These are phyloP conservation scores for Coniferiporia sulphurascens DNA, from an alignment of 1,284 basidiomycete species.

Conservation along the genomic window DNA sequence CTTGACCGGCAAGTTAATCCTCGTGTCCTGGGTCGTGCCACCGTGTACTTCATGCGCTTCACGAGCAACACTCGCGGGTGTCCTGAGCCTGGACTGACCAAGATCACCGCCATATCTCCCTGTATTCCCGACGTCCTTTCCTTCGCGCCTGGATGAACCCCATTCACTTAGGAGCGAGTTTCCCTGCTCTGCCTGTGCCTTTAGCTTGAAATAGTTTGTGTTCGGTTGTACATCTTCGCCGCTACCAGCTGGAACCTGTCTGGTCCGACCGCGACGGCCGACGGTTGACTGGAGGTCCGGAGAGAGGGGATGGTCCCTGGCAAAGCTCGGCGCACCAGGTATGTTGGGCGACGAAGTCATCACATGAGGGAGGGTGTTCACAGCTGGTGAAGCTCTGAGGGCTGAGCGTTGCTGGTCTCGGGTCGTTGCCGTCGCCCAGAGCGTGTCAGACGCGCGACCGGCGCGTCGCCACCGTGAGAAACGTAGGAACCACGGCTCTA, in stretches of 20 bases:
- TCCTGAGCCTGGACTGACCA: not conserved
- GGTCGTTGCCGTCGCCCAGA: too few relatives aligned
- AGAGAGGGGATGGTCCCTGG: constrained; percentile 14
- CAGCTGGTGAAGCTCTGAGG: not conserved
- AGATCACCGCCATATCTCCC: not conserved
- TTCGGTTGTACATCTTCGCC: constrained; percentile 9
- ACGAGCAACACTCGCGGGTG: not conserved
- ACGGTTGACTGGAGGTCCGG: constrained; percentile 3
- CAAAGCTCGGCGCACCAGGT: not conserved
- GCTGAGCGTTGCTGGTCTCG: too few relatives aligned
- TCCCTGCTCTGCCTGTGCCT: constrained; percentile 16
- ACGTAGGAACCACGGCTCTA: too few relatives aligned
- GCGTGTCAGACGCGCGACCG: too few relatives aligned
- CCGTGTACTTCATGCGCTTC: not conserved
- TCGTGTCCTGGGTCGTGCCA: not conserved
- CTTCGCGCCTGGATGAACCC: constrained; percentile 7
- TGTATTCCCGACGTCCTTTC: not conserved
- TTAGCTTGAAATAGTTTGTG: constrained; percentile 17
- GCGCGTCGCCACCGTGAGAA: too few relatives aligned
- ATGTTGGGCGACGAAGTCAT: constrained; percentile 15
- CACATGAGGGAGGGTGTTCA: constrained; percentile 3
- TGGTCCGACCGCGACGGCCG: constrained; percentile 11
- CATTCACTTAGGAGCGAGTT: constrained; percentile 6
- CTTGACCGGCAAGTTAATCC: constrained; percentile 2
- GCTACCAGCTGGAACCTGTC: not conserved